phyloP scores from a whole-genome alignment of 306 rosid genomes.

The Senna siamea region DNA sequence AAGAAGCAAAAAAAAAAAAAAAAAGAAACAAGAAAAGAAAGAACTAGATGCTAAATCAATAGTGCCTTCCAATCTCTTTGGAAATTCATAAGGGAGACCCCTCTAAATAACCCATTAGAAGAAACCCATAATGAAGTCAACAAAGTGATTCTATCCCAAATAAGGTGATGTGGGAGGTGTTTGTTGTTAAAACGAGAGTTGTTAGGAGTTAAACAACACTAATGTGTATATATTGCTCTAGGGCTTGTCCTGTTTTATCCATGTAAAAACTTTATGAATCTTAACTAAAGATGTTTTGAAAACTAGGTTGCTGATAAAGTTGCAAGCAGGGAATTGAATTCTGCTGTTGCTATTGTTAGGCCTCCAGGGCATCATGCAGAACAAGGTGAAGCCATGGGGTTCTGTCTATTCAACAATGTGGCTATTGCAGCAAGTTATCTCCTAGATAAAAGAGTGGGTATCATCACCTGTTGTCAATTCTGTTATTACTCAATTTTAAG shows the following conservation, averaged over 20 bases:
- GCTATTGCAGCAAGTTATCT: slow-evolving; percentile 77
- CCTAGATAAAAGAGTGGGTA: slow-evolving; percentile 72
- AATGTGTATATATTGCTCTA: not conserved
- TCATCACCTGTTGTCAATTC: slow-evolving; percentile 5
- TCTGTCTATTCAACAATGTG: slow-evolving; percentile 90
- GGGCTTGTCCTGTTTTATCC: not conserved
- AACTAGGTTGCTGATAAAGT: slow-evolving; percentile 74
- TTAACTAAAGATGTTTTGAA: slow-evolving; percentile 39
- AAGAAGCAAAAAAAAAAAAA: too few species aligned
- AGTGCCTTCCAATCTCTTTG: too few species aligned
- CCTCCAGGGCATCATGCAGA: slow-evolving; percentile 99
- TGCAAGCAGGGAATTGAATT: slow-evolving; percentile 76
- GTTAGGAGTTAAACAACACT: not conserved
- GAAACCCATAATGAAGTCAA: too few species aligned
- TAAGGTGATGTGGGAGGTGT: too few species aligned
- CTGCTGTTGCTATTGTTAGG: slow-evolving; percentile 86
- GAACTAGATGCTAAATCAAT: too few species aligned
- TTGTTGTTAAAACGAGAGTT: too few species aligned
- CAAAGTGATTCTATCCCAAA: too few species aligned
- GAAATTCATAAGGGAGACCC: too few species aligned
- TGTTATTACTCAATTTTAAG: slow-evolving; percentile 6
- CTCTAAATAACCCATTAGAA: too few species aligned
- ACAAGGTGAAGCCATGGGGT: slow-evolving; percentile 82
- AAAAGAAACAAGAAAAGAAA: too few species aligned
- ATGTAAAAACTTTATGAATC: not conserved